Conservation (phyloP, 495 filamentous ascomycete genomes). For the Pyronema omphalodes region DNA sequence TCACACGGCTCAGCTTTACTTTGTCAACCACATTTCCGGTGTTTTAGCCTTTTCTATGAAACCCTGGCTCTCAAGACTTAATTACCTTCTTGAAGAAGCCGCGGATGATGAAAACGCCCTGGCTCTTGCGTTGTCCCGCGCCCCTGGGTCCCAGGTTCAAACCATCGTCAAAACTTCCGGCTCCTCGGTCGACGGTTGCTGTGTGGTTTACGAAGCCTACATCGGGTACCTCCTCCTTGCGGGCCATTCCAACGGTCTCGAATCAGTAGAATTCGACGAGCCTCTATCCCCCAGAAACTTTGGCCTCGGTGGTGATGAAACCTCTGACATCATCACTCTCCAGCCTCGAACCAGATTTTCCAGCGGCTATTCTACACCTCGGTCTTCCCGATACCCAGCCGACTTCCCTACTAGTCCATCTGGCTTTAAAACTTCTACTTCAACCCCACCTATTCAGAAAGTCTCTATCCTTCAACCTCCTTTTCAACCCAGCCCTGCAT, state of each 20-base stretch:
- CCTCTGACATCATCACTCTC: neutral
- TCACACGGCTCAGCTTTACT: constrained; percentile 14
- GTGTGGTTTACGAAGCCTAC: constrained; percentile 21
- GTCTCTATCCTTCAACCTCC: constrained; percentile 13
- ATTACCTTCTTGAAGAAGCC: constrained; percentile 11
- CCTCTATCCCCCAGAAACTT: constrained; percentile 1
- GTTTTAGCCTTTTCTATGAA: constrained; percentile 22
- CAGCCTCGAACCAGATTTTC: neutral
- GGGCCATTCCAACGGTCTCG: constrained; percentile 7
- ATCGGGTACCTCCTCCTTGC: constrained; percentile 22
- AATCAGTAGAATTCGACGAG: constrained; percentile 20
- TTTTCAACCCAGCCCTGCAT: constrained; percentile 11
- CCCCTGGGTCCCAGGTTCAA: constrained; percentile 11
- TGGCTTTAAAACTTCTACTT: neutral
- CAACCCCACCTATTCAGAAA: neutral
- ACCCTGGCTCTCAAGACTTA: constrained; percentile 15
- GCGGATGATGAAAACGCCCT: constrained; percentile 16
- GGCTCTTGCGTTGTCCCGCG: constrained; percentile 5
- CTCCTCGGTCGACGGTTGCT: constrained; percentile 11
- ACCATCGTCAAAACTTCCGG: constrained; percentile 6
- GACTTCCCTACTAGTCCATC: neutral
- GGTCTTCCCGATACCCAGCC: neutral
- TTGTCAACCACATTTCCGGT: constrained; percentile 19
- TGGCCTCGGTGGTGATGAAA: neutral
- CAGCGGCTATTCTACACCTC: neutral